Evolutionary conservation across 352 stramenopile species (phyloP).

Genomic region (Globisporangium perplexum): DNA sequence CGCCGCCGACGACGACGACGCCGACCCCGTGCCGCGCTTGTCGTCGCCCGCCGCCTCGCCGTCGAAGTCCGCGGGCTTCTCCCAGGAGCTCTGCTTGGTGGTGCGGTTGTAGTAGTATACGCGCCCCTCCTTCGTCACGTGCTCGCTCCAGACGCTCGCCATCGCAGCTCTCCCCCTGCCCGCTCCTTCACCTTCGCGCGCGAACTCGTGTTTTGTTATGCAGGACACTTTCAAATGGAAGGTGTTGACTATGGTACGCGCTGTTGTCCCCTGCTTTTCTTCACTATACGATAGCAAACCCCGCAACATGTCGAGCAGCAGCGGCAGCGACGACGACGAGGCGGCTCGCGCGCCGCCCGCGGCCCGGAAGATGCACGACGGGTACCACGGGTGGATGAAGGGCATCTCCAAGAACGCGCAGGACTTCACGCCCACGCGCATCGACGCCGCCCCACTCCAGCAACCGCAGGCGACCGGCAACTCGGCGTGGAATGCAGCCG

Average conservation of each 20-base stretch:
- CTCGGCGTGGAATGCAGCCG: slow-evolving; percentile 78
- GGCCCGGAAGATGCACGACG: slow-evolving; percentile 61
- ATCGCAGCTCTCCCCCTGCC: no score
- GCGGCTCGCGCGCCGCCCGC: slow-evolving; percentile 15
- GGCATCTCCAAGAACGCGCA: slow-evolving; percentile 69
- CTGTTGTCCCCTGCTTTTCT: background rate
- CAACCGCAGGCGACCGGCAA: slow-evolving; percentile 23
- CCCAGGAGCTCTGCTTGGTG: slow-evolving; percentile 86
- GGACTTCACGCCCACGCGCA: slow-evolving; percentile 76
- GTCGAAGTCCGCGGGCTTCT: slow-evolving; percentile 77
- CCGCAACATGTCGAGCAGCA: no score
- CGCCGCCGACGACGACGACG: background rate
- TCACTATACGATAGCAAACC: background rate
- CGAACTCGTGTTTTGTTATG: no score
- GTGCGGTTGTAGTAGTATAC: slow-evolving; percentile 87
- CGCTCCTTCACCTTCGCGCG: no score
- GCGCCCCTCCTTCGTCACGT: slow-evolving; percentile 81
- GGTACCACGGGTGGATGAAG: slow-evolving; percentile 88
- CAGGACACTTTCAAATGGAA: background rate
- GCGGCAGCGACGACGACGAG: slow-evolving; percentile 25
- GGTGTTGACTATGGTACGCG: background rate
- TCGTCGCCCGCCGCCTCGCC: slow-evolving; percentile 21
- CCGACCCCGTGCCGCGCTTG: background rate
- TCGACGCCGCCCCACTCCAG: slow-evolving; percentile 24
- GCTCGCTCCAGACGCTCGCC: slow-evolving; percentile 70